Evolutionary conservation across 2,329 filamentous ascomycete species (phyloP).

Genomic region (Microcyclospora pomicola): DNA sequence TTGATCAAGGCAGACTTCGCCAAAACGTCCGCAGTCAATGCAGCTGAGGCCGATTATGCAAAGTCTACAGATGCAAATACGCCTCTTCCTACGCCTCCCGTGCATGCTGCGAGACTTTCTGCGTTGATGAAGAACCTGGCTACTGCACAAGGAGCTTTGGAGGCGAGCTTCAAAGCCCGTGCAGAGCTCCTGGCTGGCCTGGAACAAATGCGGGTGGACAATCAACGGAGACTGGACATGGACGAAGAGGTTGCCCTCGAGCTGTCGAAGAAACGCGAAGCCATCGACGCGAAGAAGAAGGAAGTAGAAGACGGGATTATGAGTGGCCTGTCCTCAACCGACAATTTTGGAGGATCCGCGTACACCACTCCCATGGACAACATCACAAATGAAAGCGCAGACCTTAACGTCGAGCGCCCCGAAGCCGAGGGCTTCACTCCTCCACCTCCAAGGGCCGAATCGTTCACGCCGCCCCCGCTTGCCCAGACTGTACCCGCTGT

Average conservation of each 20-base stretch:
- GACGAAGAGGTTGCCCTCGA: constrained; percentile 56
- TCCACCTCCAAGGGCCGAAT: constrained; percentile 69
- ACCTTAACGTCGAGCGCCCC: constrained; percentile 21
- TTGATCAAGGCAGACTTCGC: constrained; percentile 59
- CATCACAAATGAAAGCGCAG: constrained; percentile 6
- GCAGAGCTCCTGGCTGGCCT: constrained; percentile 63
- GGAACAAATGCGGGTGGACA: constrained; percentile 66
- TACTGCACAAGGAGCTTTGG: constrained; percentile 75
- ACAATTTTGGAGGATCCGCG: neutral
- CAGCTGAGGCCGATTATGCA: constrained; percentile 68
- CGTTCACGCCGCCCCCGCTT: constrained; percentile 52
- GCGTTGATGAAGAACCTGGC: constrained; percentile 81
- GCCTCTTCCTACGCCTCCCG: constrained; percentile 63
- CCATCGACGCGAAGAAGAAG: constrained; percentile 69
- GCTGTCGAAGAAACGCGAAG: constrained; percentile 50
- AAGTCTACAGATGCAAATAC: constrained; percentile 63
- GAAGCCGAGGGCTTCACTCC: constrained; percentile 38
- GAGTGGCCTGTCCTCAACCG: constrained; percentile 52
- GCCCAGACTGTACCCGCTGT: constrained; percentile 3
- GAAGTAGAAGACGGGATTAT: constrained; percentile 89
- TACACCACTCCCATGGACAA: constrained; percentile 3
- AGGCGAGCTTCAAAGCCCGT: constrained; percentile 78
- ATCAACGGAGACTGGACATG: constrained; percentile 52
- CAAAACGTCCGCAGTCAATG: constrained; percentile 51
- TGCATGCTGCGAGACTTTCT: constrained; percentile 80